Evolutionary conservation across 306 rosid species (phyloP).

Genomic region (Trifolium pratense): DNA sequence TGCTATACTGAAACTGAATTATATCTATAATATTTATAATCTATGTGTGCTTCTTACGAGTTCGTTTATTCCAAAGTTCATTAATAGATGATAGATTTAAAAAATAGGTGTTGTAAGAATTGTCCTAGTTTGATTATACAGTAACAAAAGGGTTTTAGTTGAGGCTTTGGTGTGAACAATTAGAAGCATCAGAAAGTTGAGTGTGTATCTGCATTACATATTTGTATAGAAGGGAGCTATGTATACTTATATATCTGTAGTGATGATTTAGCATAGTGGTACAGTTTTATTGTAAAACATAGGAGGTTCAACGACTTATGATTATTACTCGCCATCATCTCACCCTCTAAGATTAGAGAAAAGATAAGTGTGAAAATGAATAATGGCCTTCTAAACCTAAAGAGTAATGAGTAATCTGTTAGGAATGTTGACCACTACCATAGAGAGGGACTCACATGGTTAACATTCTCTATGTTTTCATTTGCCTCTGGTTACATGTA

Average conservation of each 20-base stretch:
- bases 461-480: slow-evolving; percentile 6
- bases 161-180: slow-evolving; percentile 11
- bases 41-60: background rate
- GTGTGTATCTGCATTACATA: slow-evolving; percentile 2
- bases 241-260: background rate
- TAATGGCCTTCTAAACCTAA: background rate
- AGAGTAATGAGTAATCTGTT: slow-evolving; percentile 2
- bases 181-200: slow-evolving; percentile 5
- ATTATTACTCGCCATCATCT: background rate
- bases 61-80: slow-evolving; percentile 5
- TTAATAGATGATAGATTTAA: background rate
- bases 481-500: slow-evolving; percentile 7
- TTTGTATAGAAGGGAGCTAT: background rate
- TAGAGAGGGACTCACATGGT: background rate
- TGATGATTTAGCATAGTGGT: background rate
- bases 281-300: no score
- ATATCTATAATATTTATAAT: no score
- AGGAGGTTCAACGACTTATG: background rate
- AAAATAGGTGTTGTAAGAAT: background rate
- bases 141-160: background rate
- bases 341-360: background rate
- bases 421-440: background rate
- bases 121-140: background rate
- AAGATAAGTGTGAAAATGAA: background rate
- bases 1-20: background rate